Conservation (phyloP, 73 alveolate species). For the Paramecium caudatum region DNA sequence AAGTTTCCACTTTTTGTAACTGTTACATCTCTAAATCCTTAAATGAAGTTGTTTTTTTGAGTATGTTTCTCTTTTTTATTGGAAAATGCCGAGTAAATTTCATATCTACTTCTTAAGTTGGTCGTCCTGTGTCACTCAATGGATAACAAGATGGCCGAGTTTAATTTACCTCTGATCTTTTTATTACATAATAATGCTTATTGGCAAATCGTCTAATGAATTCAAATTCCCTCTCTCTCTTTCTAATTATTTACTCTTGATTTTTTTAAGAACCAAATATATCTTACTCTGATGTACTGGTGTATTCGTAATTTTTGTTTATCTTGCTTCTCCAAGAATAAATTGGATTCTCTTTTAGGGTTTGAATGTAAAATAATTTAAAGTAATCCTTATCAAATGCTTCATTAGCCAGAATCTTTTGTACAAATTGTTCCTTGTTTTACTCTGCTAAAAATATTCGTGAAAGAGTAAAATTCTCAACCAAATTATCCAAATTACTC, state of each 20-base stretch:
- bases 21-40: no score
- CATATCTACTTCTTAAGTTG: no score
- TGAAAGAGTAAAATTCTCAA: neutral
- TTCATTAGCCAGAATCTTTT: neutral
- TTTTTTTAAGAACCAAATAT: neutral
- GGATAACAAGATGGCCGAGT: no score
- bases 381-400: slow-evolving; percentile 12
- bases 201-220: neutral
- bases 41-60: no score
- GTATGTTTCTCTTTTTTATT: no score
- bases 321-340: slow-evolving; percentile 22
- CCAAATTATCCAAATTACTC: neutral
- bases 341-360: neutral
- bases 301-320: neutral
- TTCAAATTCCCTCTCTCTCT: slow-evolving; percentile 56
- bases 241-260: neutral
- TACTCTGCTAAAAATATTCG: neutral
- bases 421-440: neutral
- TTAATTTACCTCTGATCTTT: slow-evolving; percentile 11
- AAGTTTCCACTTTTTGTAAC: no score
- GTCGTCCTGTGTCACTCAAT: no score
- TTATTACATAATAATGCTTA: neutral
- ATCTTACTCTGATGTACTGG: slow-evolving; percentile 41
- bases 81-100: no score
- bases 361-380: neutral